These are phyloP conservation scores for Cytospora leucostoma DNA, from an alignment of 2,329 filamentous ascomycete species.

Conservation along the genomic window DNA sequence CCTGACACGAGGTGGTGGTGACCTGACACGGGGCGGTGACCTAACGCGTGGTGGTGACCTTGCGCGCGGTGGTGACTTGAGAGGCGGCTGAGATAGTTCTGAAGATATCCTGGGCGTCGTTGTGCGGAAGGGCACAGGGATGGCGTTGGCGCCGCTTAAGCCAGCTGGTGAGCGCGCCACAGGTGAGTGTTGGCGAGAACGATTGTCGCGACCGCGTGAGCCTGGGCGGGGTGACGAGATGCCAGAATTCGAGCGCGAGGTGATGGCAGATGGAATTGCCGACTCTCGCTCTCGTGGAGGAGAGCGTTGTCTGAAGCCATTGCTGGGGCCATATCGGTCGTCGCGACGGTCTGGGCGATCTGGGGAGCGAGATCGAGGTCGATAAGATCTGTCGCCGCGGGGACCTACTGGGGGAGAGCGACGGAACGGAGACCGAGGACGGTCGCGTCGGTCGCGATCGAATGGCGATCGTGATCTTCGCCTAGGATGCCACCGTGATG, in stretches of 20 bases:
- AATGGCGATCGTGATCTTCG: constrained; percentile 58
- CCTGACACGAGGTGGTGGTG: neutral
- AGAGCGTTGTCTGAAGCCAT: constrained; percentile 49
- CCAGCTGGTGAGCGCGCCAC: constrained; percentile 41
- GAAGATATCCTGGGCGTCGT: constrained; percentile 20
- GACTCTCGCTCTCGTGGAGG: constrained; percentile 49
- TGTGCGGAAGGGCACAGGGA: constrained; percentile 25
- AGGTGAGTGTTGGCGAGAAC: constrained; percentile 50
- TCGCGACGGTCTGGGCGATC: constrained; percentile 53
- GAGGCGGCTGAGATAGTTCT: constrained; percentile 17
- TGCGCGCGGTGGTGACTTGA: constrained; percentile 10
- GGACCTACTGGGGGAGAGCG: constrained; percentile 43
- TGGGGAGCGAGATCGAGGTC: constrained; percentile 55
- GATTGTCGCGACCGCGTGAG: constrained; percentile 46
- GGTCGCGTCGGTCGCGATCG: constrained; percentile 51
- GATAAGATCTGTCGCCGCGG: constrained; percentile 47
- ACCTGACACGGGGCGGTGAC: constrained; percentile 51
- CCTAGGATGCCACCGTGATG: constrained; percentile 36
- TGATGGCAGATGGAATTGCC: constrained; percentile 51
- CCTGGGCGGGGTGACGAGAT: constrained; percentile 55
- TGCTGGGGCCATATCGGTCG: constrained; percentile 39
- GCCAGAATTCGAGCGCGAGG: constrained; percentile 46
- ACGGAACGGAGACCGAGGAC: constrained; percentile 40
- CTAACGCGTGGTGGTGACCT: constrained; percentile 36
- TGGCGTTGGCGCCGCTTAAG: constrained; percentile 25